phyloP scores from a whole-genome alignment of 768 basidiomycete species.

The Xerocomus brunneocitrinus region DNA sequence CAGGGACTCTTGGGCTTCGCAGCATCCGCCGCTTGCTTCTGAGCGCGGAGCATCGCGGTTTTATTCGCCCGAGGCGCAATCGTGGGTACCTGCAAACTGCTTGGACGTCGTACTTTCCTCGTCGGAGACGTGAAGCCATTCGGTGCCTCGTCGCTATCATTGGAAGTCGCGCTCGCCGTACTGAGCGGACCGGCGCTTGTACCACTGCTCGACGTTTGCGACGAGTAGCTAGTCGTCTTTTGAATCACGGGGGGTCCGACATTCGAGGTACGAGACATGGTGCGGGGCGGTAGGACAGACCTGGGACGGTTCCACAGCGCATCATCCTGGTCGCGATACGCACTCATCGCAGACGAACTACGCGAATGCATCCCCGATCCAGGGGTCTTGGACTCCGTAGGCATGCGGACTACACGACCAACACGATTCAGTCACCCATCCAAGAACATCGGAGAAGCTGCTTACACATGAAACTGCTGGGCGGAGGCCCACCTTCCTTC shows the following conservation, averaged over 20 bases:
- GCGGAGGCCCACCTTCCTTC: conserved; percentile 47
- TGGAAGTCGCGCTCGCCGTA: conserved; percentile 23
- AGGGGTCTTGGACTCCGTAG: conserved; percentile 40
- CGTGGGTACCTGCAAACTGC: conserved; percentile 53
- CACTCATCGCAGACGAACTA: conserved; percentile 38
- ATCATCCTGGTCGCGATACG: conserved; percentile 20
- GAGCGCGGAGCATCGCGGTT: conserved; percentile 65
- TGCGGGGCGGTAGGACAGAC: conserved; percentile 32
- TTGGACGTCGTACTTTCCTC: conserved; percentile 43
- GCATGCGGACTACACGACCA: conserved; percentile 40
- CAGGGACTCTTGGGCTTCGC: conserved; percentile 31
- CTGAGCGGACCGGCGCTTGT: conserved; percentile 26
- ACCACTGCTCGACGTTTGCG: conserved; percentile 25
- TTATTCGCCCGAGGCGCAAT: conserved; percentile 70
- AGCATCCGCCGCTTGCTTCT: conserved; percentile 49
- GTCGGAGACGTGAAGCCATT: conserved; percentile 22
- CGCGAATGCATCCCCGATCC: conserved; percentile 35
- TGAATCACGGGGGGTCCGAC: conserved; percentile 10
- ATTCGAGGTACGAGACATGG: conserved; percentile 39
- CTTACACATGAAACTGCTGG: conserved; percentile 70
- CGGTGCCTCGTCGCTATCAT: conserved; percentile 20
- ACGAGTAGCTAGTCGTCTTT: conserved; percentile 20
- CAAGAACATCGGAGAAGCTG: conserved; percentile 6
- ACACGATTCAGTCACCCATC: not conserved
- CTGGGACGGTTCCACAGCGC: conserved; percentile 12